Base-by-base conservation (phyloP, 169 alveolate genomes). In the Cryptosporidium viatorum region DNA sequence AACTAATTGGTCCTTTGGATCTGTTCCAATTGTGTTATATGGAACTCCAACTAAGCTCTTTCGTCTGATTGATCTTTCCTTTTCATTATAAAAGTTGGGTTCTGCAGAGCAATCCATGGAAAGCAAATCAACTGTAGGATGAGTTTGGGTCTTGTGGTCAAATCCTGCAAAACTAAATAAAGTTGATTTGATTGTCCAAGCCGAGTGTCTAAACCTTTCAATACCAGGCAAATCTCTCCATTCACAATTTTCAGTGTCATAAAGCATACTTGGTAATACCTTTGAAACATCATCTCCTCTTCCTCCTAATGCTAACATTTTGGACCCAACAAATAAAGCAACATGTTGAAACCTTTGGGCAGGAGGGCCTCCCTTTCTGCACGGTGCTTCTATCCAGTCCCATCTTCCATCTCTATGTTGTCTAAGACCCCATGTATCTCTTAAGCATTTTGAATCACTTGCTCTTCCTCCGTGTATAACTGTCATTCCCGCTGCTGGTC, bases 381-480 rank as follows among this genome's bases (percentile, higher is more conserved):
- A 95, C 7, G 99, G 99, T 18, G 99, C 99, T 86, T 96, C 98
- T 41, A 99, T 99, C 99, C 99, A 99, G 93, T 99, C 99, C 99
- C 99, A 99, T 69, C 99, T 96, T 18, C 99, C 99, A 91, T 99
- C 99, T 75, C 99, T 95, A 91, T 98, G 99, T 91, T 98, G 98
- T 91, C 99, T 96, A 45, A 98, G 94, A 12, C 99, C 99, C 99
- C 99, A 99, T 18, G 98, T 95, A 91, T 99, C 99, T 91, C 96
- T 97, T 89, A 98, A 92, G 3, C 99, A 98, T 84, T 93, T 91
- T 92, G 95, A 94, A 85, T 98, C 99, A 26, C 96, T 94, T 29
- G 98, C 96, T 85, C 99, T 93, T 35, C 99, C 99, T 33, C 99
- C 99, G 92, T 97, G 98, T 43, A 97, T 95, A 14, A 98, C 99